phyloP scores from a whole-genome alignment of 2,329 filamentous ascomycete genomes.

The Xylariaceae sp. region DNA sequence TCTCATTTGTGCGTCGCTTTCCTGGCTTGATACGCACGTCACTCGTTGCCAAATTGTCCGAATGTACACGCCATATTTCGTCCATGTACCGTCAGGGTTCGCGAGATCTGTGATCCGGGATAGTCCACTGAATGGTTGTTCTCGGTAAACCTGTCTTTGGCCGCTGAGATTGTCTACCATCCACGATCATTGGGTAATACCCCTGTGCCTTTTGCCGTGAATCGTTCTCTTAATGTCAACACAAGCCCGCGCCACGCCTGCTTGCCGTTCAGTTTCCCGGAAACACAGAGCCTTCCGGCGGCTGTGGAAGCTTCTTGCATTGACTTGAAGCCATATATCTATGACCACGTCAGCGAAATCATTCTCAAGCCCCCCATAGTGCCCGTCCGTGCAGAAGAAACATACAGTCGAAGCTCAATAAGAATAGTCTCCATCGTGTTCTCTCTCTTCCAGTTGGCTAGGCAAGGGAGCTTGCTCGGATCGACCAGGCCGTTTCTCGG shows the following conservation, averaged over 20 bases:
- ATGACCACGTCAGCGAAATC: constrained; percentile 15
- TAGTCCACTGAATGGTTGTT: not conserved
- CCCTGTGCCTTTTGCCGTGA: constrained; percentile 2
- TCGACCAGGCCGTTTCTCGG: constrained; percentile 78
- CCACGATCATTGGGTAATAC: not conserved
- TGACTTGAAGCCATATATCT: constrained; percentile 90
- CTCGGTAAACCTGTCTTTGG: not conserved
- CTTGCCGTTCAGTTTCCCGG: constrained; percentile 14
- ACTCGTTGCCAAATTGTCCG: not conserved
- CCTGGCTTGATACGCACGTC: not conserved
- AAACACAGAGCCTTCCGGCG: constrained; percentile 69
- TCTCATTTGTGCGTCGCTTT: not conserved
- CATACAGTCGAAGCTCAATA: constrained; percentile 75
- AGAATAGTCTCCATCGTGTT: constrained; percentile 94
- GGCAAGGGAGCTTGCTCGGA: constrained; percentile 73
- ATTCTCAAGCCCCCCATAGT: constrained; percentile 2
- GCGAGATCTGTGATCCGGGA: not conserved
- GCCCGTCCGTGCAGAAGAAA: constrained; percentile 21
- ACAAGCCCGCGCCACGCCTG: not conserved
- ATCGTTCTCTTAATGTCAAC: constrained; percentile 11
- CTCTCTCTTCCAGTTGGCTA: constrained; percentile 85
- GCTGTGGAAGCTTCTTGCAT: constrained; percentile 95
- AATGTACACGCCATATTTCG: not conserved
- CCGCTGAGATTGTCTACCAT: not conserved
- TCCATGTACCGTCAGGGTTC: not conserved